Conservation (phyloP, 257 asterid genomes). For the Anisodus tanguticus region DNA sequence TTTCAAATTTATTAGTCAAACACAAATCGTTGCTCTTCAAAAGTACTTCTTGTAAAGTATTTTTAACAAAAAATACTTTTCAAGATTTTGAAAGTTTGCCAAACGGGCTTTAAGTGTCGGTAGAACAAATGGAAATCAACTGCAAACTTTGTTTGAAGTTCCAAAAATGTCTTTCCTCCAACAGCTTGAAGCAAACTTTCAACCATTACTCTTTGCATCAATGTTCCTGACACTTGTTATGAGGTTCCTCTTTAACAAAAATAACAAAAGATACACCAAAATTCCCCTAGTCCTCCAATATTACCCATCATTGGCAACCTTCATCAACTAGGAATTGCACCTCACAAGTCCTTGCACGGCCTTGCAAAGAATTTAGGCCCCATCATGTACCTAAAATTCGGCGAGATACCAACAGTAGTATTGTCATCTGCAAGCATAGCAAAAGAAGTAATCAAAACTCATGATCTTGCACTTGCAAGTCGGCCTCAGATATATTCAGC, state of each 20-base stretch:
- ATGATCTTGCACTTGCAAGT: conserved; percentile 54
- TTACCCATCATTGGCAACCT: conserved; percentile 70
- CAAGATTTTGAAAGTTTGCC: no score
- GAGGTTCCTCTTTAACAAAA: not conserved
- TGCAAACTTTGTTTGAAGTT: not conserved
- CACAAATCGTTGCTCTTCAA: no score
- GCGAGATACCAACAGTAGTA: conserved; percentile 52
- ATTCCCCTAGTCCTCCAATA: conserved; percentile 54
- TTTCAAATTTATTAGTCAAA: no score
- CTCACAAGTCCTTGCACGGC: conserved; percentile 52
- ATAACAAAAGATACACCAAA: conserved; percentile 18
- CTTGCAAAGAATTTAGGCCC: conserved; percentile 55
- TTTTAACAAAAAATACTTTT: no score
- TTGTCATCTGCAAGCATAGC: conserved; percentile 61
- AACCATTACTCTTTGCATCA: conserved; percentile 29
- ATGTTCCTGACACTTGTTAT: conserved; percentile 13
- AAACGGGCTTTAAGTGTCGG: no score
- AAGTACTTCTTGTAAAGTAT: no score
- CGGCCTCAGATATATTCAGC: conserved; percentile 61
- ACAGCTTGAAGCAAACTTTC: conserved; percentile 26
- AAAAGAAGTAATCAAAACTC: conserved; percentile 50
- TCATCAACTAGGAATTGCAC: conserved; percentile 56
- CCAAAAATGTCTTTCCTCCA: conserved; percentile 36
- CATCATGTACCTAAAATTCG: conserved; percentile 54
- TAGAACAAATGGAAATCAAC: no score